Evolutionary conservation across 23 red algal genomes (phyloP).

Genomic region (Gracilaria caudata): DNA sequence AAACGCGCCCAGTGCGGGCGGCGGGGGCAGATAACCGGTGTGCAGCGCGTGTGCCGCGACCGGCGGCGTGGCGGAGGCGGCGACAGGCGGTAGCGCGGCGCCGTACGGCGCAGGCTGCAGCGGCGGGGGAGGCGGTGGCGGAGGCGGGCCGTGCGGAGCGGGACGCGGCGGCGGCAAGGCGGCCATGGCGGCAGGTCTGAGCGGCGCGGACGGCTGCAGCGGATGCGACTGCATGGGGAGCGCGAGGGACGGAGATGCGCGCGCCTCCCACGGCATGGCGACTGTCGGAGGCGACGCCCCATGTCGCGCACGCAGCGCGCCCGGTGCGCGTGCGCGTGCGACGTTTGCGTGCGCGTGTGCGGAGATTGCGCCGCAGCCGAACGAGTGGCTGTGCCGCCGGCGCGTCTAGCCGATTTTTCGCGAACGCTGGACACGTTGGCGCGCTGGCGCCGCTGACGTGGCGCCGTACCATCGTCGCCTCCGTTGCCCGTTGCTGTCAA

Average conservation of each 20-base stretch:
- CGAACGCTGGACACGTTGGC: background rate
- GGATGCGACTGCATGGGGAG: constrained; percentile 22
- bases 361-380: constrained; percentile 1
- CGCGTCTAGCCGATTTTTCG: background rate
- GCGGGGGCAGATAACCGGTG: constrained; percentile 13
- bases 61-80: constrained; percentile 13
- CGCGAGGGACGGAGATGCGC: background rate
- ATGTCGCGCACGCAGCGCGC: background rate
- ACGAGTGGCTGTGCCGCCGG: constrained; percentile 12
- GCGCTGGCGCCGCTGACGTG: background rate
- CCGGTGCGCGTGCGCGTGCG: background rate
- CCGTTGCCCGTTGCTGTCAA: background rate
- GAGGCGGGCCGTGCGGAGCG: background rate
- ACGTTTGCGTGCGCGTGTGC: background rate
- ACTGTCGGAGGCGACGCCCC: background rate
- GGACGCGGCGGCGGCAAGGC: background rate
- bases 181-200: background rate
- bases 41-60: background rate
- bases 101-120: background rate
- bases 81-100: background rate
- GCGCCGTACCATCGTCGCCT: background rate
- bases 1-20: constrained; percentile 12
- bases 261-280: too few relatives aligned
- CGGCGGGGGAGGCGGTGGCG: constrained; percentile 8
- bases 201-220: background rate